A percentile compares a stretch with the other conserved stretches of the same genome.
Evolutionary conservation across 140 eudicot genomes (phyloP).

Genomic region (Senecio squalidus): DNA sequence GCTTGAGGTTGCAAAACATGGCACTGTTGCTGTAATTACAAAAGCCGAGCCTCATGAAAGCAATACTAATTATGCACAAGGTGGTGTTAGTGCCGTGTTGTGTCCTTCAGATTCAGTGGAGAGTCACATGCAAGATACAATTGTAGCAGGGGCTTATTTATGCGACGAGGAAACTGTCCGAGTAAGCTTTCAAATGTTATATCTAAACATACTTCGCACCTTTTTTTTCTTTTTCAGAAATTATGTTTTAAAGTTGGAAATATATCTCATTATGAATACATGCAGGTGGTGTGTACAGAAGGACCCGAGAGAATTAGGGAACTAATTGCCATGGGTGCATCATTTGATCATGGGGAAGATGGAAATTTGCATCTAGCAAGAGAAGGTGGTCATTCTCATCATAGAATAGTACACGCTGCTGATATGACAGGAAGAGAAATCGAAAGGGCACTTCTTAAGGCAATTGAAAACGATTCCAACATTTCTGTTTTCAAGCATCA

Average conservation of each 20-base stretch:
- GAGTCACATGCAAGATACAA: slow-evolving; percentile 89
- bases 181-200: slow-evolving; percentile 57
- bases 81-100: slow-evolving; percentile 94
- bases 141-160: slow-evolving; percentile 91
- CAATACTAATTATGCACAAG: slow-evolving; percentile 97
- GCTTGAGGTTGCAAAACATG: slow-evolving; percentile 94
- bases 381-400: slow-evolving; percentile 99
- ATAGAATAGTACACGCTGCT: slow-evolving; percentile 91
- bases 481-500: slow-evolving; percentile 84
- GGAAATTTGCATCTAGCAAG: slow-evolving; percentile 95
- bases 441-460: slow-evolving; percentile 85
- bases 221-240: too few species aligned
- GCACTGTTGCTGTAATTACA: slow-evolving; percentile 88
- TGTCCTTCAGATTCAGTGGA: slow-evolving; percentile 91
- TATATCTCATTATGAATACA: slow-evolving; percentile 14
- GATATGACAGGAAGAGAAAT: slow-evolving; percentile 98
- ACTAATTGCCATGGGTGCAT: slow-evolving; percentile 95
- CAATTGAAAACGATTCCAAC: slow-evolving; percentile 68
- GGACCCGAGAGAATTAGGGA: slow-evolving; percentile 97
- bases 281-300: slow-evolving; percentile 97
- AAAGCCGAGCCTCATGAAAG: slow-evolving; percentile 99
- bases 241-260: too few species aligned
- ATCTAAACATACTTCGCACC: not conserved
- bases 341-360: slow-evolving; percentile 98
- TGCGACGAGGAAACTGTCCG: slow-evolving; percentile 97